Percentiles rank a stretch among this genome's conserved stretches.
Conservation (phyloP, 2,329 filamentous ascomycete species). For the Verticillium albo-atrum region DNA sequence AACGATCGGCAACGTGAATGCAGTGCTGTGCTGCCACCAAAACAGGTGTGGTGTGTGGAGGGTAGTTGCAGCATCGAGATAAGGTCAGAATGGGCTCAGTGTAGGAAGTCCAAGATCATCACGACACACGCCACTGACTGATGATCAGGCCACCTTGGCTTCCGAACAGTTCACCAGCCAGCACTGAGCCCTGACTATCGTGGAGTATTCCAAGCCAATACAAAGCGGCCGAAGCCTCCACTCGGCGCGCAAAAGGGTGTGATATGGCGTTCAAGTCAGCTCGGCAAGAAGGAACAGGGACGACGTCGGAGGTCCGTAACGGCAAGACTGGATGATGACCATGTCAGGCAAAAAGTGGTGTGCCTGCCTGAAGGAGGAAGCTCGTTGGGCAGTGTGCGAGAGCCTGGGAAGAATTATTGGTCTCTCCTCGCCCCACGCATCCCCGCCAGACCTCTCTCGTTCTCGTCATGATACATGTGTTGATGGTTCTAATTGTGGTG, state of each 20-base stretch:
- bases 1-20: neutral
- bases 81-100: neutral
- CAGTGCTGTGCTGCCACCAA: neutral
- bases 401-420: neutral
- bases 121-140: neutral
- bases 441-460: neutral
- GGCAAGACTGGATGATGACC: neutral
- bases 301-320: neutral
- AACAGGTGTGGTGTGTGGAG: neutral
- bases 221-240: neutral
- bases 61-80: neutral
- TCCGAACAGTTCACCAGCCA: neutral
- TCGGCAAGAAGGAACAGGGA: neutral
- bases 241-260: neutral
- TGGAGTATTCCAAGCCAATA: neutral
- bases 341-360: neutral
- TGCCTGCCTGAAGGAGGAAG: neutral
- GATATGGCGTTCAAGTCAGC: neutral
- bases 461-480: neutral
- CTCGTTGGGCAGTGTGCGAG: neutral
- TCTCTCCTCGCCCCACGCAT: neutral
- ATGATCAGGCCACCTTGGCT: neutral
- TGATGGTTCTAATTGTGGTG: neutral
- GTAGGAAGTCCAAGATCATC: neutral
- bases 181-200: neutral